Percentiles rank a stretch among this genome's conserved stretches.
Evolutionary conservation across 345 rosid species (phyloP).

Genomic region (Syzygium oleosum): DNA sequence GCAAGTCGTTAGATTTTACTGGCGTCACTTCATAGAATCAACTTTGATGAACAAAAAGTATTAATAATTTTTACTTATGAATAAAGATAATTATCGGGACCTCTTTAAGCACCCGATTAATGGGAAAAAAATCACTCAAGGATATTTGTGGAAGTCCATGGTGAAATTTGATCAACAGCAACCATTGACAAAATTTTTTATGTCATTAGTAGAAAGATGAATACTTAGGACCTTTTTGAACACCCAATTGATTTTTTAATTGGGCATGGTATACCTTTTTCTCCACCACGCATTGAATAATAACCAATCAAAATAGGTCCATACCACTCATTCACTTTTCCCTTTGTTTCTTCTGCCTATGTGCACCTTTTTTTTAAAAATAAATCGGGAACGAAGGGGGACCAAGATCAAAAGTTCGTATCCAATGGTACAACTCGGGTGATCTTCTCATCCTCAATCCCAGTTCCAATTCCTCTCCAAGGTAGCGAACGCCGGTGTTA

Average conservation of each 20-base stretch:
- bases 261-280: neutral
- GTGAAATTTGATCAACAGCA: neutral
- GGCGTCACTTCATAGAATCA: neutral
- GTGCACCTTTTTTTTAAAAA: neutral
- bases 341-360: neutral
- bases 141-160: neutral
- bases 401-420: no score
- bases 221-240: rapidly evolving
- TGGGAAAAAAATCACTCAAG: neutral
- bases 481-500: no score
- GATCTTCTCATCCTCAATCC: no score
- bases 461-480: no score
- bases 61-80: rapidly evolving
- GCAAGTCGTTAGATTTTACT: neutral
- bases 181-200: neutral
- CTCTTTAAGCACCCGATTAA: neutral
- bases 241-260: rapidly evolving
- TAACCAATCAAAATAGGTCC: neutral
- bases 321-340: neutral
- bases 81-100: neutral
- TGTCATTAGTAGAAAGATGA: neutral
- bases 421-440: no score
- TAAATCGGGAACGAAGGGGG: no score
- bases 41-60: neutral
- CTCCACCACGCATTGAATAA: neutral